Evolutionary conservation across 1,284 basidiomycete species (phyloP), one percentile per base, ranked within the genome.

Genomic region (Papiliotrema fonsecae): DNA sequence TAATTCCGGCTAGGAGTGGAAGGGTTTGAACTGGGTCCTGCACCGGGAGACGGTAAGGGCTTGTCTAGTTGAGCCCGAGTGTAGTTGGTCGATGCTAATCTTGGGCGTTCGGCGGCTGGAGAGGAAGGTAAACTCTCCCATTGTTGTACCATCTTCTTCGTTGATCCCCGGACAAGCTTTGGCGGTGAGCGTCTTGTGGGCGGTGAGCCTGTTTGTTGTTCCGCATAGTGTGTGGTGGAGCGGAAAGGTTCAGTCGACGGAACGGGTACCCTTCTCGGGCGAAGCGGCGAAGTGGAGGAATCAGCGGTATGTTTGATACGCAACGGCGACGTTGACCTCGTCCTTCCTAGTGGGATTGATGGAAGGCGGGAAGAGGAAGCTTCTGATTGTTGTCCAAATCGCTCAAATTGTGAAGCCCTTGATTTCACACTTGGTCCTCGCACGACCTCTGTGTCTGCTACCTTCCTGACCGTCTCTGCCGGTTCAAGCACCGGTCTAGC

Each of bases 91-190:
- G 45, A 47, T n/a, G 21, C n/a, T 10, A 47, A 11, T 25, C 44
- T 24, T 7, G 36, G 11, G 24, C 26, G 16, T 31, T 31, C 11
- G 3, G 42, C 42, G 22, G 43, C 47, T 13, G 50, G 41, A 10
- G 58, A 41, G 13, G 37, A 13, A 0, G 57, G 57, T 22, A 52
- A 21, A 50, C 52, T 59, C 52, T 71, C 69, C 69, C 69, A 71
- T 47, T 65, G 57, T 49, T 61, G 58, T 27, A 71, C 64, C 64
- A 69, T 62, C 34, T 50, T 50, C 40, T 56, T 57, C 3, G 69
- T 58, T 6, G 65, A 62, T 11, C 66, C 64, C 34, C 51, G 22
- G 16, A 36, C 42, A 26, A 56, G 26, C 25, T 45, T 5, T 18
- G 43, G 26, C 4, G 50, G 37, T 5, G 45, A 39, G 9, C 27